Percentiles rank a stretch among this genome's conserved stretches.
Evolutionary conservation across 306 rosid genomes (phyloP).

Genomic region (Vigna angularis): DNA sequence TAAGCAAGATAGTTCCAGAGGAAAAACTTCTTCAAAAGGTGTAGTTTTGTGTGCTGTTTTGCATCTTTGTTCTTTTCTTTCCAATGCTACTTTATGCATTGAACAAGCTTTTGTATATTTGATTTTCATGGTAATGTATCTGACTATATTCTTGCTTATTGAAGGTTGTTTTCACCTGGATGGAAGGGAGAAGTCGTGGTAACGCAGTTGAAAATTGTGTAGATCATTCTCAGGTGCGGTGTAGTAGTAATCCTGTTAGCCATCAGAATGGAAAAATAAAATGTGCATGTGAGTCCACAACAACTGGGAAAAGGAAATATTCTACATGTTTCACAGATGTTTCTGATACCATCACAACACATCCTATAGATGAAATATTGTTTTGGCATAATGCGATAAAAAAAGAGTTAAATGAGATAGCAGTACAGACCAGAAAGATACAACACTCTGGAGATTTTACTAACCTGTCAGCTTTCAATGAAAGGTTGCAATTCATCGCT

Average conservation of each 20-base stretch:
- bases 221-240: constrained; percentile 62
- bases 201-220: constrained; percentile 49
- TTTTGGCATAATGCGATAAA: constrained; percentile 98
- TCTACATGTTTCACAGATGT: constrained; percentile 62
- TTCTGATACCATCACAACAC: constrained; percentile 63
- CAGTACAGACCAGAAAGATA: constrained; percentile 62
- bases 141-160: constrained; percentile 47
- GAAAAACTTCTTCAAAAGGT: constrained; percentile 99
- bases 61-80: constrained; percentile 33
- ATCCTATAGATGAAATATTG: constrained; percentile 93
- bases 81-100: constrained; percentile 11
- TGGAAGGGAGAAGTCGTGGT: constrained; percentile 69
- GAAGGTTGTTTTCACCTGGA: constrained; percentile 97
- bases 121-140: constrained; percentile 39
- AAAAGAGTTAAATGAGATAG: constrained; percentile 80
- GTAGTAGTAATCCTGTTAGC: constrained; percentile 56
- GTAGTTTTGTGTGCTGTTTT: constrained; percentile 43
- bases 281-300: constrained; percentile 70
- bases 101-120: constrained; percentile 23
- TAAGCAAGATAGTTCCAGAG: constrained; percentile 82
- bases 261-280: constrained; percentile 55
- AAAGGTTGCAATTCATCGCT: constrained; percentile 92
- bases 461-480: constrained; percentile 83
- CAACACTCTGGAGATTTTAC: constrained; percentile 74
- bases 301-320: constrained; percentile 83